Evolutionary conservation across 768 basidiomycete genomes (phyloP).

Genomic region (Daedaleopsis sinensis): DNA sequence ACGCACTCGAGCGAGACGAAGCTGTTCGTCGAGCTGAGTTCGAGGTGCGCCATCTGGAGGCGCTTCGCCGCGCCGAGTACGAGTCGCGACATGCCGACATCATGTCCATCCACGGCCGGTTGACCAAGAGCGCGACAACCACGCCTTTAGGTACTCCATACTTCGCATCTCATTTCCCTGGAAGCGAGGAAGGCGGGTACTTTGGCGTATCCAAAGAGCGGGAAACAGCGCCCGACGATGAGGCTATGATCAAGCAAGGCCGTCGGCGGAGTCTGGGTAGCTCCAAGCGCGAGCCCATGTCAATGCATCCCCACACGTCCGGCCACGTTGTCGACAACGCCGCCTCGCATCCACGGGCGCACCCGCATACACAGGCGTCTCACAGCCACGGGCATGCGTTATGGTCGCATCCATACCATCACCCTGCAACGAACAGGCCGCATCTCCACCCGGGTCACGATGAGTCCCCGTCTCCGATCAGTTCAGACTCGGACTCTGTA

Average conservation of each 20-base stretch:
- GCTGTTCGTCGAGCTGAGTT: conserved; percentile 85
- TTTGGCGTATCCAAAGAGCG: conserved; percentile 41
- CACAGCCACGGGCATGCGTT: conserved; percentile 28
- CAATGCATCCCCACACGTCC: conserved; percentile 32
- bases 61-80: conserved; percentile 64
- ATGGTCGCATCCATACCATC: conserved; percentile 49
- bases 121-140: conserved; percentile 68
- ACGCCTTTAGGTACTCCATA: conserved; percentile 58
- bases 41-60: conserved; percentile 63
- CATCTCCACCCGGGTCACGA: conserved; percentile 42
- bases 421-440: conserved; percentile 34
- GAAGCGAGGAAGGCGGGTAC: conserved; percentile 43
- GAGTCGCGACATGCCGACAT: conserved; percentile 54
- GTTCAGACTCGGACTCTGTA: conserved; percentile 61
- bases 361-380: conserved; percentile 38
- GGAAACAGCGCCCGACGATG: conserved; percentile 37
- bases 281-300: conserved; percentile 25
- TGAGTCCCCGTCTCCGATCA: conserved; percentile 71
- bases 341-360: conserved; percentile 34
- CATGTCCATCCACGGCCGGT: conserved; percentile 35
- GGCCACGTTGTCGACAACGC: conserved; percentile 37
- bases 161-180: conserved; percentile 30
- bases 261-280: conserved; percentile 49
- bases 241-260: conserved; percentile 34
- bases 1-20: conserved; percentile 86